Conservation (phyloP, 2,329 filamentous ascomycete species). For the Colletotrichum nymphaeae region DNA sequence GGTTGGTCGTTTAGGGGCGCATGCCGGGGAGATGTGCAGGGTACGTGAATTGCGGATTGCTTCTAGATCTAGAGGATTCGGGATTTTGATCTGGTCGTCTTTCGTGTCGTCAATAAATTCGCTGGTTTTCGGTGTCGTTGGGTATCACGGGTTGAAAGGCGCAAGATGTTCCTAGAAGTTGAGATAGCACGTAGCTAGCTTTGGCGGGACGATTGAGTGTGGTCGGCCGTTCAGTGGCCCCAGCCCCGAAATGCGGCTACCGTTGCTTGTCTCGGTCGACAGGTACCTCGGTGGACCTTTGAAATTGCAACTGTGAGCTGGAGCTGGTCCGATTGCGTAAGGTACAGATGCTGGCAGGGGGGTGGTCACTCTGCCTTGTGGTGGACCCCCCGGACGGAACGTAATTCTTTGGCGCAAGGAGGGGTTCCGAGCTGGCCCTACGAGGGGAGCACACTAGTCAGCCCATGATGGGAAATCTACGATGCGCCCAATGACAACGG, state of each 20-base stretch:
- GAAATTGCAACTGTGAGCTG: constrained; percentile 12
- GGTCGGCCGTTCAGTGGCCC: constrained; percentile 12
- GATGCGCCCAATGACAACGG: constrained; percentile 12
- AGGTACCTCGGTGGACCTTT: neutral
- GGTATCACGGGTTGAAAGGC: constrained; percentile 12
- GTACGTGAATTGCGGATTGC: neutral
- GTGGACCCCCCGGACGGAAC: constrained; percentile 11
- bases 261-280: neutral
- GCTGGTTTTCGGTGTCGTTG: neutral
- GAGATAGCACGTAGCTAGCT: neutral
- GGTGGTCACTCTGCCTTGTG: neutral
- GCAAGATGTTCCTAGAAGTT: neutral
- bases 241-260: constrained; percentile 14
- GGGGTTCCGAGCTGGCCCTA: constrained; percentile 12
- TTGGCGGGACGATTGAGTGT: constrained; percentile 16
- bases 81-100: neutral
- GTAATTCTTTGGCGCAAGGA: constrained; percentile 5
- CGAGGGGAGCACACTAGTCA: neutral
- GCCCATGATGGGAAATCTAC: constrained; percentile 4
- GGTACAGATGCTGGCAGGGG: neutral
- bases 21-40: constrained; percentile 1
- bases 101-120: neutral
- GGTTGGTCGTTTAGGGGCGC: constrained; percentile 9
- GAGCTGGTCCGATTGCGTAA: constrained; percentile 11
- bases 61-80: no score